A percentile compares a stretch with the other conserved stretches of the same genome.
Conservation (phyloP, 108 stramenopile genomes). For the Nitzschia putrida region DNA sequence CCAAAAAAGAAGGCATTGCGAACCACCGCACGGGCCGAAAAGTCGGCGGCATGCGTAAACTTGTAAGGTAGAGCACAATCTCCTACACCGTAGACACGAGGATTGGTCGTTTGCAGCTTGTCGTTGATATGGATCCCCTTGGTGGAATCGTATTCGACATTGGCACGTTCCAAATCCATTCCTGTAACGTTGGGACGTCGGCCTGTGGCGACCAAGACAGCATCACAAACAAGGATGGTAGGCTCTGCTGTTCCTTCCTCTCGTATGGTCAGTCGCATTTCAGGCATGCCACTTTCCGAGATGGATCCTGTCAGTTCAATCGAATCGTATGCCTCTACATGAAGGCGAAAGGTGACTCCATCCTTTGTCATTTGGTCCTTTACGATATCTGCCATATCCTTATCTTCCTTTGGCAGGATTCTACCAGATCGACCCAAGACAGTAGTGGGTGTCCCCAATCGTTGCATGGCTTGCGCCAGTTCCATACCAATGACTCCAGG, state of each 20-base stretch:
- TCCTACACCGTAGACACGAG: slow-evolving; percentile 75
- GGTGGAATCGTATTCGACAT: slow-evolving; percentile 70
- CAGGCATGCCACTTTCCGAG: slow-evolving; percentile 44
- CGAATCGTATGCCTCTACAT: slow-evolving; percentile 43
- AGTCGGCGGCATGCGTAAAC: slow-evolving; percentile 91
- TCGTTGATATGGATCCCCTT: slow-evolving; percentile 80
- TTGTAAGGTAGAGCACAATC: slow-evolving; percentile 80
- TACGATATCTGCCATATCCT: slow-evolving; percentile 64
- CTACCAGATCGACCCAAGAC: slow-evolving; percentile 67
- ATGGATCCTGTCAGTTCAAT: slow-evolving; percentile 54
- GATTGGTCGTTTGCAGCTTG: slow-evolving; percentile 71
- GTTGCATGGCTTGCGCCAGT: slow-evolving; percentile 85
- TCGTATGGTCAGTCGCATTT: slow-evolving; percentile 48
- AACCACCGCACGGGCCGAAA: slow-evolving; percentile 81
- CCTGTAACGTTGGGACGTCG: slow-evolving; percentile 83
- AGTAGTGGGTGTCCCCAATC: slow-evolving; percentile 79
- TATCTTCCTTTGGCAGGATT: slow-evolving; percentile 78
- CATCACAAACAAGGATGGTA: slow-evolving; percentile 52
- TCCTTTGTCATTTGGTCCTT: slow-evolving; percentile 59
- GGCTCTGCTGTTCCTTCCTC: slow-evolving; percentile 37
- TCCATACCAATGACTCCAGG: slow-evolving; percentile 90
- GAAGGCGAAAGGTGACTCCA: slow-evolving; percentile 56
- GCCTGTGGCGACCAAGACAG: slow-evolving; percentile 80
- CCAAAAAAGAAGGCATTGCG: slow-evolving; percentile 88
- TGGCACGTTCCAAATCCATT: slow-evolving; percentile 81